Evolutionary conservation across 139 green algal species (phyloP).

Genomic region (Closterium sp.): DNA sequence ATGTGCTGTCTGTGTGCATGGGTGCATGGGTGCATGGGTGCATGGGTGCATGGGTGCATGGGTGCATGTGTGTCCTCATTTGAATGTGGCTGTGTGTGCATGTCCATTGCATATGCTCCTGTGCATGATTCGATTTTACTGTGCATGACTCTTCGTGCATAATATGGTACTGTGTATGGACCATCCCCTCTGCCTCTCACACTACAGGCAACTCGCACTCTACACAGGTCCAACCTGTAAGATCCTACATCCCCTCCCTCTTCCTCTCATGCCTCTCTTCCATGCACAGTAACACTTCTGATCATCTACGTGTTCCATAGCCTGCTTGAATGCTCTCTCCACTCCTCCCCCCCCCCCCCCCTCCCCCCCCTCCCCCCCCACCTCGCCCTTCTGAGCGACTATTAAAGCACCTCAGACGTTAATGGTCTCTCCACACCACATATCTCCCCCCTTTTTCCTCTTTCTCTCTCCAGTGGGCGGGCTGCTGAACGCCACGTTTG

Average conservation of each 20-base stretch:
- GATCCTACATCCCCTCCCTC: no score
- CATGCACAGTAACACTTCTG: background rate
- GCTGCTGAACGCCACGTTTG: conserved; percentile 86
- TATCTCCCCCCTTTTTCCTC: background rate
- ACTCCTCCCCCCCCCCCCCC: no score
- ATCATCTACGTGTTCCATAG: no score
- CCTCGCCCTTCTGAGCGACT: no score
- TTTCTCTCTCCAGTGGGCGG: no score
- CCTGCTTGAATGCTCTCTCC: no score
- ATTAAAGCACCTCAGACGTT: no score
- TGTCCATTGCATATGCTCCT: background rate
- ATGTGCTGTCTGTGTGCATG: background rate
- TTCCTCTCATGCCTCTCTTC: background rate
- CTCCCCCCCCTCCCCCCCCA: no score
- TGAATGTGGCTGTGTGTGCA: background rate
- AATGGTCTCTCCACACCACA: background rate
- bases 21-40: background rate
- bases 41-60: background rate
- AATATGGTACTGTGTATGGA: no score
- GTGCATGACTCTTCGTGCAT: no score
- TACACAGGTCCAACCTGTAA: background rate
- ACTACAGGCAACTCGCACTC: background rate
- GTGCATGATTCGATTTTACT: no score
- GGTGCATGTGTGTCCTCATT: background rate
- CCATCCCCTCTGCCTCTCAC: background rate